Evolutionary conservation across 768 basidiomycete species (phyloP).

Genomic region (Hericium erinaceus): DNA sequence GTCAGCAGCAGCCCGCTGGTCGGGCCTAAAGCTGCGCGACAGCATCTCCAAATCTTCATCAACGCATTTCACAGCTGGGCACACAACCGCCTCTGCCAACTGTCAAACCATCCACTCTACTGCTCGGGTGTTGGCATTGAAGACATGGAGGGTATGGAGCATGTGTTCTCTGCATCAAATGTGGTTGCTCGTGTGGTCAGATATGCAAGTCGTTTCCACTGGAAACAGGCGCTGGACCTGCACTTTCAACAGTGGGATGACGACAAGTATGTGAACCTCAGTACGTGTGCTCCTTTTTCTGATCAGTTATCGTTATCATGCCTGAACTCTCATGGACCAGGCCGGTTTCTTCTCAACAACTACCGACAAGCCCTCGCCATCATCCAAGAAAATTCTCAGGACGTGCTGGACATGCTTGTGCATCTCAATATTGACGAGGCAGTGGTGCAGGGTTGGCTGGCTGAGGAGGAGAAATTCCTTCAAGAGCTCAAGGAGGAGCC

Average conservation of each 20-base stretch:
- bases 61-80: conserved; percentile 1
- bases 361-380: no score
- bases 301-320: no score
- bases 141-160: neutral
- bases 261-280: neutral
- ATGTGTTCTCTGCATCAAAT: neutral
- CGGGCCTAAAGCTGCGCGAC: neutral
- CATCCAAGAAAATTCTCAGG: no score
- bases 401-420: no score
- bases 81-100: conserved; percentile 1
- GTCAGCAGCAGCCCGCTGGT: neutral
- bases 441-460: no score
- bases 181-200: neutral
- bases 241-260: neutral
- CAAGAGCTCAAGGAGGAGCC: neutral
- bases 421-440: no score
- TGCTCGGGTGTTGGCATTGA: neutral
- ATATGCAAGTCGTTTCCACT: neutral
- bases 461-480: neutral
- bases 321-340: no score
- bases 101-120: neutral
- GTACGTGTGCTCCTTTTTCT: no score
- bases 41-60: neutral
- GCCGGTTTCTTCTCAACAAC: no score
- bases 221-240: neutral